Base-by-base conservation (phyloP, 305 asterid species). In the Rubia peregrina region DNA sequence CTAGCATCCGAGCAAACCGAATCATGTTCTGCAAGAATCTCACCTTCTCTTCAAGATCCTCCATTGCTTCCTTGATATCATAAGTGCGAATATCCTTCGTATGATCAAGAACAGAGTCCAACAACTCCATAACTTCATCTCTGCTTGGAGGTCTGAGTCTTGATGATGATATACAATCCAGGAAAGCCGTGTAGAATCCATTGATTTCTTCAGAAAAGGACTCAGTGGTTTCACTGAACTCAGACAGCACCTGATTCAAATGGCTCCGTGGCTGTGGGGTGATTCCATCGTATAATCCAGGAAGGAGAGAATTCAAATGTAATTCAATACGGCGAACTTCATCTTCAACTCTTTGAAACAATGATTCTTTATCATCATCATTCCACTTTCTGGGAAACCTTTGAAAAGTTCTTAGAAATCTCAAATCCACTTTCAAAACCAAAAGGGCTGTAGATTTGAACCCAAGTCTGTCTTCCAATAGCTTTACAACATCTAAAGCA, bases 331-430 rank as follows among this genome's bases (percentile, higher is more conserved):
- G 57, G 11, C 51, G 13, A 22, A 14, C 59, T 5, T 3, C 70
- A 44, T 44, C 70, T 44, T 67, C 59, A 67, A 67, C 56, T 1
- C 40, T 44, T 3, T 12, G 59, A 53, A 67, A 44, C 21, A 67
- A 67, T 11, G 60, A 44, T 46, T n/a, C 36, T 36, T 43, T 53
- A 41, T 55, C 70, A 13, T 44, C 40, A 26, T 43, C 67, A 9
- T 17, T 67, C 59, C 70, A 46, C 36, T 44, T 67, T 40, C 21
- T 67, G 60, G 36, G 12, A 46, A 12, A 44, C 41, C 60, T 67
- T 2, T 43, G 59, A 48, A 67, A 46, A 67, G 70, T 46, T 67
- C 59, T 67, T 22, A 66, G 70, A 66, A 43, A 66, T 22, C 70
- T 44, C 13, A 43, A 66, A 6, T 44, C 59, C 41, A 22, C 22